Evolutionary conservation across 192 early-diverging fungal species (phyloP).

Genomic region (Chytriomyces confervae): DNA sequence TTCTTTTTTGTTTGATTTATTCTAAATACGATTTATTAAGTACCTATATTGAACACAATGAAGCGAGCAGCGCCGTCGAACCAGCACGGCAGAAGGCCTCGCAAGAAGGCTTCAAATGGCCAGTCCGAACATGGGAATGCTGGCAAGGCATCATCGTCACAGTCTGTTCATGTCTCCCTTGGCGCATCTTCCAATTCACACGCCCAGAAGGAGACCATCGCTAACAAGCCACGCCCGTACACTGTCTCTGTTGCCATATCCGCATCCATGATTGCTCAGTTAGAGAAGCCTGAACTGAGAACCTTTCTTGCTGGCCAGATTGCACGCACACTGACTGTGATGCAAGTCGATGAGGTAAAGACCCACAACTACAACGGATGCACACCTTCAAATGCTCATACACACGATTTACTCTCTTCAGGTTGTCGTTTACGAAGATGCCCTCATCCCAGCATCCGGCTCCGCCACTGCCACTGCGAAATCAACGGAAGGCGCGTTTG

Average conservation of each 20-base stretch:
- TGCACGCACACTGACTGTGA: constrained; percentile 61
- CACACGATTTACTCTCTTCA: no score
- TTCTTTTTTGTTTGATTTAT: constrained; percentile 14
- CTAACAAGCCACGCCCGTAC: constrained; percentile 37
- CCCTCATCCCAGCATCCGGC: constrained; percentile 31
- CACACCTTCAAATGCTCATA: no score
- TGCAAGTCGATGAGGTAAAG: constrained; percentile 73
- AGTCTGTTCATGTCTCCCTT: no score
- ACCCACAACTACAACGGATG: no score
- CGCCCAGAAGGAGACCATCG: no score
- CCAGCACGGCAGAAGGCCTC: neutral
- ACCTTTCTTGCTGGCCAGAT: constrained; percentile 78
- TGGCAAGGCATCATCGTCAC: neutral
- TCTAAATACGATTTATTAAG: no score
- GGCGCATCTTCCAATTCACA: no score
- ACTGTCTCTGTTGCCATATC: constrained; percentile 72
- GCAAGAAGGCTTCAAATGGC: neutral
- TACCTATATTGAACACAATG: no score
- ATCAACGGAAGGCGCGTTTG: constrained; percentile 33
- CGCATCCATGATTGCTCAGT: constrained; percentile 67
- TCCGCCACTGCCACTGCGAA: neutral
- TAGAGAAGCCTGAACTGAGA: constrained; percentile 66
- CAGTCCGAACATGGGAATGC: neutral
- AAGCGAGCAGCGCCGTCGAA: neutral
- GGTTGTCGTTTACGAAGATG: constrained; percentile 70